phyloP scores from a whole-genome alignment of 805 yeast species.

The Citeromyces matritensis region DNA sequence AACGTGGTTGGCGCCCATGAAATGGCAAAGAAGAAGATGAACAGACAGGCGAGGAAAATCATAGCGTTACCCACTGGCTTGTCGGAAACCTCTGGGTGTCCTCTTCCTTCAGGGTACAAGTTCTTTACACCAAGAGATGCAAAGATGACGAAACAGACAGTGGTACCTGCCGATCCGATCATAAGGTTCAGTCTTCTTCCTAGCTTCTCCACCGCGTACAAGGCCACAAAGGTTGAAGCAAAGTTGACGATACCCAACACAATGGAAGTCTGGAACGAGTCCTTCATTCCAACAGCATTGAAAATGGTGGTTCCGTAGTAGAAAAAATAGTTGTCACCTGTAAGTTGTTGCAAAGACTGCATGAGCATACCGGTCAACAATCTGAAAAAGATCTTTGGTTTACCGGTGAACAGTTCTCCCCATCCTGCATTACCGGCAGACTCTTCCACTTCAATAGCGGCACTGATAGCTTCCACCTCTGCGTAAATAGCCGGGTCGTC shows the following conservation, averaged over 20 bases:
- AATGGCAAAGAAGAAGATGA: slow-evolving; percentile 59
- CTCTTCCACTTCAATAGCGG: slow-evolving; percentile 32
- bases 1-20: slow-evolving; percentile 68
- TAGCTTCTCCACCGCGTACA: slow-evolving; percentile 31
- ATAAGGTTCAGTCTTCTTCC: slow-evolving; percentile 55
- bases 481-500: slow-evolving; percentile 15
- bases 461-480: no score
- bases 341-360: slow-evolving; percentile 55
- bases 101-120: slow-evolving; percentile 16
- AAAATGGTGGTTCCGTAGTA: slow-evolving; percentile 55
- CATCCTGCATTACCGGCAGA: slow-evolving; percentile 35
- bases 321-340: slow-evolving; percentile 61
- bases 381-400: slow-evolving; percentile 25
- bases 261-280: slow-evolving; percentile 26
- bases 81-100: slow-evolving; percentile 8
- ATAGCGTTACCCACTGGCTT: slow-evolving; percentile 25
- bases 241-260: slow-evolving; percentile 31
- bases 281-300: no score
- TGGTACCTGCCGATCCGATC: slow-evolving; percentile 50
- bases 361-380: slow-evolving; percentile 34
- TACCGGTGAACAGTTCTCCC: slow-evolving; percentile 32
- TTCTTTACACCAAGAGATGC: slow-evolving; percentile 29
- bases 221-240: slow-evolving; percentile 34
- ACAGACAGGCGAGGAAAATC: slow-evolving; percentile 38
- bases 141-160: slow-evolving; percentile 40